These are phyloP conservation scores for Smallanthus sonchifolius DNA, from an alignment of 129 eudicot species.

Conservation along the genomic window DNA sequence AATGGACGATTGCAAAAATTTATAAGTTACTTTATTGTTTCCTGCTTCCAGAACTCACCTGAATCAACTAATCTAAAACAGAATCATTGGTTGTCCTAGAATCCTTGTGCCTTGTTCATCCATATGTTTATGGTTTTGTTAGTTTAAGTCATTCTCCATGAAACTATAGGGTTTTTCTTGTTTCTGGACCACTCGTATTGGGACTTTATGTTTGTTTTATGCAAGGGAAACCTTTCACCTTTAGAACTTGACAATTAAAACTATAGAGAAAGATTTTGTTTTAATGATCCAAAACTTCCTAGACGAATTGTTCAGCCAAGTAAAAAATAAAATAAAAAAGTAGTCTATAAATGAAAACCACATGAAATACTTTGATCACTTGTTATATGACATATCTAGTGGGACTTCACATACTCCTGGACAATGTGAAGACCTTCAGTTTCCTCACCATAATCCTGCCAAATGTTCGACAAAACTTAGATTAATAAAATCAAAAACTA, in stretches of 20 bases:
- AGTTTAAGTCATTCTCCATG: too few relatives aligned
- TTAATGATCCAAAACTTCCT: conserved; percentile 20
- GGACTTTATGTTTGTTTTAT: too few relatives aligned
- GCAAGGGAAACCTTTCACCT: too few relatives aligned
- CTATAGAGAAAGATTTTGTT: not conserved
- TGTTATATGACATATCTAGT: conserved; percentile 32
- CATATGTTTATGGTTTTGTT: too few relatives aligned
- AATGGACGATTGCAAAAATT: too few relatives aligned
- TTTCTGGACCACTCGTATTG: too few relatives aligned
- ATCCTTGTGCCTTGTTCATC: too few relatives aligned
- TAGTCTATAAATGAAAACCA: conserved; percentile 3
- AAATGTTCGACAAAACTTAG: not conserved
- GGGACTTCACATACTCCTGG: conserved; percentile 63
- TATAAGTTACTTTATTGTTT: too few relatives aligned
- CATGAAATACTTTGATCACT: conserved; percentile 3
- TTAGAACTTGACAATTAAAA: not conserved
- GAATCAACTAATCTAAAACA: too few relatives aligned
- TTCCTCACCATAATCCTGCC: conserved; percentile 60
- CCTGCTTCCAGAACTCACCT: too few relatives aligned
- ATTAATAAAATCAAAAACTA: not conserved
- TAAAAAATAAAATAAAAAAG: not conserved
- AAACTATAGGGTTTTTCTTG: too few relatives aligned
- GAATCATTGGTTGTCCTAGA: too few relatives aligned
- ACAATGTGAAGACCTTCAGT: conserved; percentile 72
- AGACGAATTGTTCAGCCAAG: conserved; percentile 3